Evolutionary conservation across 202 grass and related monocot species (phyloP), one percentile per base, ranked within the genome.

Genomic region (Dendrocalamus latiflorus): DNA sequence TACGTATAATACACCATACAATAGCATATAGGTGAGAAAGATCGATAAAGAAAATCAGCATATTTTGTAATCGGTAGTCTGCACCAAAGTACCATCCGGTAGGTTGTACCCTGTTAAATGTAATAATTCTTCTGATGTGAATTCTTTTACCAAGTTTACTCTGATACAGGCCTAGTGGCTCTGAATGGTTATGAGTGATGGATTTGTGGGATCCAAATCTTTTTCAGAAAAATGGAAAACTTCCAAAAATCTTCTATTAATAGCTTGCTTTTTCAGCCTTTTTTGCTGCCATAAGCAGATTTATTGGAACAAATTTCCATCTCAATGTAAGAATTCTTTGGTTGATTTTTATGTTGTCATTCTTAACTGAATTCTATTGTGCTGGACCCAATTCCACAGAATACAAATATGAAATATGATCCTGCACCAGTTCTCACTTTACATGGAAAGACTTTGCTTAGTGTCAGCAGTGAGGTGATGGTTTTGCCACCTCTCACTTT

Each of bases 401-500:
- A 76, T 41, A 49, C 34, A 89, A 72, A 82, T 65, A 71, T 77
- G 21, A 85, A 86, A 65, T 77, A 26, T 66, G 56, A 78, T 67
- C 78, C 49, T 33, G 42, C 65, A 58, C 55, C 18, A 54, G 26
- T 73, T 83, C 74, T 78, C 39, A 59, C 72, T 86, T 90, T 79
- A 58, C 68, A 68, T 59, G 45, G 56, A 91, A 82, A 91, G 48
- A 26, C 14, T 77, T 78, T 88, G 14, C 57, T 85, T 62, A 59
- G 30, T 72, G 13, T 71, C 34, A 78, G 49, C 73, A 86, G 59
- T 76, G 80, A 89, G 62, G 75, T 77, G 64, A 51, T 77, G 76
- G 66, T 76, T 75, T 61, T 55, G 48, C 90, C 70, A 76, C 69
- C 70, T 68, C 76, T 77, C 66, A 65, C 70, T 78, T 56, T 51